Base-by-base conservation (phyloP, 495 filamentous ascomycete species). In the Durotheca rogersii region DNA sequence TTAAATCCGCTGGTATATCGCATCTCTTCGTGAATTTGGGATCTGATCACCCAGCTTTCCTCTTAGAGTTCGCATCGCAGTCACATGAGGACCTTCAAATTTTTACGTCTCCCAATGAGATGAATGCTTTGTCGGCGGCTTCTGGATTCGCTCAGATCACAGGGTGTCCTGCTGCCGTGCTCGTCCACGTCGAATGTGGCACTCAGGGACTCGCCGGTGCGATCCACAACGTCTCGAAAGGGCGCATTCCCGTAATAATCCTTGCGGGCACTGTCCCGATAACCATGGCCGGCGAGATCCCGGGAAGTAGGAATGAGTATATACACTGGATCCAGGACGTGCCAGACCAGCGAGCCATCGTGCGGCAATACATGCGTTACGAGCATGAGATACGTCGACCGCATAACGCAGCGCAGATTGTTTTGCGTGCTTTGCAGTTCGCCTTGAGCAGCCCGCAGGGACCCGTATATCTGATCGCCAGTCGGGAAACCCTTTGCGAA, bases 161-260 rank as follows among this genome's bases (percentile, higher is more conserved):
- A 18, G 55, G 58, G 12, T 40, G 48, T 11, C 55, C 56, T 12
- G 47, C 49, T 5, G 56, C 55, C 34, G 59, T 67, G 18, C 51
- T 67, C 32, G 65, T 54, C 6, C 65, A 66, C 30, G 65, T 63
- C 10, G 65, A 67, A 21, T 60, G 61, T 41, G 65, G 62, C 19
- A 67, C 65, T 7, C 48, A 50, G 6, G 62, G 55, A 9, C 54
- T 67, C 10, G 65, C 58, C 19, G 58, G 57, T 30, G 65, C 51
- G 9, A 30, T 65, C 41, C 59, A 67, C 27, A 63, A 67, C 46
- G 65, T 60, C 2, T 60, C 59, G 20, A 58, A 49, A 25, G 65
- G 62, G 21, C 54, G 64, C n/a, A 56, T 56, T 11, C 62, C 59
- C 0, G 56, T 65, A 1, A 11, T 67, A 6, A 61, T 67, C n/a